phyloP scores from a whole-genome alignment of 179 eudicot genomes.

The Spergularia azorica region DNA sequence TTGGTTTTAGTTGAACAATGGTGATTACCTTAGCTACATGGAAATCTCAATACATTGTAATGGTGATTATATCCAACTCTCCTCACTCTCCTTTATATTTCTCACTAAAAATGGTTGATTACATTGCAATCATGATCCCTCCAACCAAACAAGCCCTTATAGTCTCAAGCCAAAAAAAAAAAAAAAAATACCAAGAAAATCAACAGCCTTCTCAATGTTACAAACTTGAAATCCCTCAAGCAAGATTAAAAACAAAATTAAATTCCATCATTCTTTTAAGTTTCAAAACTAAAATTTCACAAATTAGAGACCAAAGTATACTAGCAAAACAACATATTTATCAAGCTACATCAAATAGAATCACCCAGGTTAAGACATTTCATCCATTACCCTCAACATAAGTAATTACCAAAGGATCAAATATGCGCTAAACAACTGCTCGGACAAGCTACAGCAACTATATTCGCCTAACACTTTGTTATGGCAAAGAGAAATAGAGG shows the following conservation, averaged over 20 bases:
- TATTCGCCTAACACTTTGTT: no score
- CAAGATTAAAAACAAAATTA: neutral
- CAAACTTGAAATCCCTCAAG: neutral
- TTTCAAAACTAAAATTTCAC: neutral
- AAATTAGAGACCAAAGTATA: neutral
- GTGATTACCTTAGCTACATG: no score
- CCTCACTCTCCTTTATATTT: no score
- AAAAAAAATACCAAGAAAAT: neutral
- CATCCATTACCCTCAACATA: neutral
- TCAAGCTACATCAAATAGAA: neutral
- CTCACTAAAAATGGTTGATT: no score
- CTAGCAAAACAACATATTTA: neutral
- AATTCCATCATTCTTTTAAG: neutral
- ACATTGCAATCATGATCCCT: no score
- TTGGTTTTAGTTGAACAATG: no score
- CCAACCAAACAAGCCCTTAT: no score
- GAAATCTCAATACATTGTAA: no score
- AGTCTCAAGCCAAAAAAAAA: no score
- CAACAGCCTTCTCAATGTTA: neutral
- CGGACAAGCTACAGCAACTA: neutral
- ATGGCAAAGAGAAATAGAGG: no score
- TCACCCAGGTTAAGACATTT: neutral
- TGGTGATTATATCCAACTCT: no score
- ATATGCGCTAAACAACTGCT: neutral
- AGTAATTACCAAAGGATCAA: neutral